Conservation (phyloP, 352 stramenopile genomes). For the Thalassiosira ordinaria region DNA sequence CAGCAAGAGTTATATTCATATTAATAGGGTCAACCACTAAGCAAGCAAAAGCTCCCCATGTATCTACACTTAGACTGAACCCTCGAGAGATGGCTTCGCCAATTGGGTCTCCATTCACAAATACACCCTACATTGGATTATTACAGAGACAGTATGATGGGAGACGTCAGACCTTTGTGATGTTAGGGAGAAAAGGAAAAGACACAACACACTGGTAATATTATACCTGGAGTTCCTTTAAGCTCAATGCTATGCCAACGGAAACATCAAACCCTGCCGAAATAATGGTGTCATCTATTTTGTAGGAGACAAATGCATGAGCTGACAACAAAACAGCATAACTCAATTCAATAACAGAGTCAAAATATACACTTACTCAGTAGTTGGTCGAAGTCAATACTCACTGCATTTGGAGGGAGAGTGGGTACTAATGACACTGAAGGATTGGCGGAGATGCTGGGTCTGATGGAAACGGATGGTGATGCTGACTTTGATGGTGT, state of each 20-base stretch:
- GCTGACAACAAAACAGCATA: no score
- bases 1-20: slow-evolving; percentile 13
- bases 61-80: slow-evolving; percentile 17
- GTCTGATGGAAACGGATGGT: neutral
- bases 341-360: no score
- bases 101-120: slow-evolving; percentile 4
- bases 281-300: slow-evolving; percentile 20
- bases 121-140: slow-evolving; percentile 2
- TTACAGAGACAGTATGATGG: neutral
- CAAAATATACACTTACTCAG: slow-evolving; percentile 8
- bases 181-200: neutral
- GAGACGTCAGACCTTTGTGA: neutral
- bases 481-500: neutral
- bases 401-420: neutral
- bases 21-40: slow-evolving; percentile 46
- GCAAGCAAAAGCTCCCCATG: slow-evolving; percentile 14
- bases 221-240: slow-evolving; percentile 8
- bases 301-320: no score
- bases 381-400: neutral
- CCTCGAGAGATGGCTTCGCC: slow-evolving; percentile 10
- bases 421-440: neutral
- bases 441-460: neutral
- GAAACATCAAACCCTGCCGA: slow-evolving; percentile 25
- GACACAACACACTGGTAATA: no score
- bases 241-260: slow-evolving; percentile 24